Percentiles rank a stretch among this genome's conserved stretches.
phyloP scores from a whole-genome alignment of 208 protist species.

The Trypanosoma cruzi region DNA sequence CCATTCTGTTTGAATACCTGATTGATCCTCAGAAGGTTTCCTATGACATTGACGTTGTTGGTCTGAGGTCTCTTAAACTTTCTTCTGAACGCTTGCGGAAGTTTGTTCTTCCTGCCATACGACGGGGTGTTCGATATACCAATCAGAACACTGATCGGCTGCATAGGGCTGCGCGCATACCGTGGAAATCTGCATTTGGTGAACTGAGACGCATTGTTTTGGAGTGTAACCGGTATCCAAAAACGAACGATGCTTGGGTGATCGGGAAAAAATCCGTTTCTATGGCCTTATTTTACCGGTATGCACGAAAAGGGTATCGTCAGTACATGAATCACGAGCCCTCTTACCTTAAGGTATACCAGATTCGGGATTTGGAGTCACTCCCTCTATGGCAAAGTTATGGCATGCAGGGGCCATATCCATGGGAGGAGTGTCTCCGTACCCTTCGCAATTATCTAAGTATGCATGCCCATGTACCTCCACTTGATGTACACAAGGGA shows the following conservation, averaged over 20 bases:
- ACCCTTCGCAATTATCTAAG: constrained; percentile 45
- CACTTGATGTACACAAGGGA: constrained; percentile 77
- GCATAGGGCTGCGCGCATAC: constrained; percentile 56
- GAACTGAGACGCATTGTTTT: constrained; percentile 72
- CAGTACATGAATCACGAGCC: constrained; percentile 41
- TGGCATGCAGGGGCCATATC: constrained; percentile 73
- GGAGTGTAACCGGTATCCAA: constrained; percentile 79
- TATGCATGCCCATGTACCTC: constrained; percentile 38
- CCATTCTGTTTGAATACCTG: constrained; percentile 77
- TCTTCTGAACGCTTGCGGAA: constrained; percentile 51
- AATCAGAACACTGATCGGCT: constrained; percentile 60
- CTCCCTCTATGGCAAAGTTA: constrained; percentile 64
- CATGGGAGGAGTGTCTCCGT: constrained; percentile 70
- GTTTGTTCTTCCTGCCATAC: constrained; percentile 73
- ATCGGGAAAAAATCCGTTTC: constrained; percentile 71
- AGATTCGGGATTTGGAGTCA: constrained; percentile 73
- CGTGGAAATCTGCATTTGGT: constrained; percentile 69
- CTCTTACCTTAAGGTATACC: constrained; percentile 64
- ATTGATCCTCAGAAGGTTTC: constrained; percentile 73
- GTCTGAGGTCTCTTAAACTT: constrained; percentile 61
- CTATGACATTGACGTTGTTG: constrained; percentile 77
- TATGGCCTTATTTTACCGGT: constrained; percentile 74
- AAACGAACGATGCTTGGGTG: constrained; percentile 83
- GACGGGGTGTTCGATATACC: constrained; percentile 76
- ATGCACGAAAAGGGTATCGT: constrained; percentile 62